These are phyloP conservation scores for Bolboschoenus planiculmis DNA, from an alignment of 176 grass and related monocot genomes.

Conservation along the genomic window DNA sequence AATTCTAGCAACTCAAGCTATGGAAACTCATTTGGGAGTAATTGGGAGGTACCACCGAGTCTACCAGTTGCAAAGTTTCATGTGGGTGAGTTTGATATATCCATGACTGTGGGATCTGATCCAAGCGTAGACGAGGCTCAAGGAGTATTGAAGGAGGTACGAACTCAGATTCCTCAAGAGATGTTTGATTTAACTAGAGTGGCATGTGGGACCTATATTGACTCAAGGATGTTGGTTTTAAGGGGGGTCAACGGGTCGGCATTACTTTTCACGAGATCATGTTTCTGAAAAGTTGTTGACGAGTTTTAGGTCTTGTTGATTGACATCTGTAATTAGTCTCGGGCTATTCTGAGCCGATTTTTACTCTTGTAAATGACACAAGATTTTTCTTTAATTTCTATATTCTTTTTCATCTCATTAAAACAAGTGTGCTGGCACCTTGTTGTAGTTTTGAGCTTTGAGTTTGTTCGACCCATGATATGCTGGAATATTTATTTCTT, in stretches of 20 bases:
- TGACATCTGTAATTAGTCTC: not conserved
- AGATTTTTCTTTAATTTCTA: not conserved
- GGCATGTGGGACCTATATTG: constrained; percentile 81
- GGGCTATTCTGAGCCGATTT: not conserved
- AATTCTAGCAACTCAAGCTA: constrained; percentile 33
- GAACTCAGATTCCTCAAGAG: constrained; percentile 67
- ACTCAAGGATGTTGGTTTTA: constrained; percentile 84
- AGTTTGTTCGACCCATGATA: too few relatives aligned
- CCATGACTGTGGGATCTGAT: constrained; percentile 39
- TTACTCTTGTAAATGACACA: constrained; percentile 4
- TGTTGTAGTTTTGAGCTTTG: too few relatives aligned
- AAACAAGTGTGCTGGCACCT: not conserved
- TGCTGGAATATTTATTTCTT: too few relatives aligned
- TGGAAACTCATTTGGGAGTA: constrained; percentile 41
- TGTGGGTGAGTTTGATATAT: constrained; percentile 43
- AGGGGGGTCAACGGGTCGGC: constrained; percentile 64
- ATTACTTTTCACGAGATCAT: constrained; percentile 66
- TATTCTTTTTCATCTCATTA: not conserved
- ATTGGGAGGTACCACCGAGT: constrained; percentile 57
- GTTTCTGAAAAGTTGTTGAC: not conserved
- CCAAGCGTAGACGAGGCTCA: constrained; percentile 37
- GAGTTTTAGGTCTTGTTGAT: not conserved
- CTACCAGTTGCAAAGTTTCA: constrained; percentile 45
- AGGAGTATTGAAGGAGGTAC: constrained; percentile 59
- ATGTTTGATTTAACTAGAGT: constrained; percentile 82